phyloP scores from a whole-genome alignment of 208 protist species.

The Trypanosoma avium region DNA sequence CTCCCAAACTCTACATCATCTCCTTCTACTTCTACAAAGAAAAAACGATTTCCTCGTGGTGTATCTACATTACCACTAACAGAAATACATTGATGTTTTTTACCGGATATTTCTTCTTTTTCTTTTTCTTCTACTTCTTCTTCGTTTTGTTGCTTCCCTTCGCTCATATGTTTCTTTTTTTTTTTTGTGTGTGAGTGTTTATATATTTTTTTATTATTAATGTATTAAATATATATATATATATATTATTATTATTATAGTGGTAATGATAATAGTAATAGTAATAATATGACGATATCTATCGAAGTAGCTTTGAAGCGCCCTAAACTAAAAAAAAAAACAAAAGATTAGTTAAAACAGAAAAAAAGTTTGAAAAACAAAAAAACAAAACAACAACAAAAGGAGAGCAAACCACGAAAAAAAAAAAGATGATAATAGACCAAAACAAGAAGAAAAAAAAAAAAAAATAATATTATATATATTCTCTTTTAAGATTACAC shows the following conservation, averaged over 20 bases:
- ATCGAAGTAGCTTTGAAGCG: too few relatives aligned
- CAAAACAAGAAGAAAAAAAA: neutral
- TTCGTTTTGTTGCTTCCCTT: neutral
- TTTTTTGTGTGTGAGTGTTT: neutral
- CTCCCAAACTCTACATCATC: conserved; percentile 5
- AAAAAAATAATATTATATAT: too few relatives aligned
- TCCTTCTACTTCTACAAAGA: neutral
- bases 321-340: neutral
- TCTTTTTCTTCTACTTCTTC: neutral
- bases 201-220: neutral
- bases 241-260: neutral
- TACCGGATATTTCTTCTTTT: neutral
- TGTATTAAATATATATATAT: neutral
- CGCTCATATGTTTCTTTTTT: neutral
- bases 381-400: neutral
- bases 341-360: neutral
- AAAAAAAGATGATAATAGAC: neutral
- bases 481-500: too few relatives aligned
- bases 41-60: neutral
- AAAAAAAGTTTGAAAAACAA: neutral
- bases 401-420: neutral
- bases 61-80: neutral
- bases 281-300: too few relatives aligned
- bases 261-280: neutral
- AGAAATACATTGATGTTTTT: too few relatives aligned